Conservation (phyloP, 352 stramenopile species). For the Globisporangium lucens region DNA sequence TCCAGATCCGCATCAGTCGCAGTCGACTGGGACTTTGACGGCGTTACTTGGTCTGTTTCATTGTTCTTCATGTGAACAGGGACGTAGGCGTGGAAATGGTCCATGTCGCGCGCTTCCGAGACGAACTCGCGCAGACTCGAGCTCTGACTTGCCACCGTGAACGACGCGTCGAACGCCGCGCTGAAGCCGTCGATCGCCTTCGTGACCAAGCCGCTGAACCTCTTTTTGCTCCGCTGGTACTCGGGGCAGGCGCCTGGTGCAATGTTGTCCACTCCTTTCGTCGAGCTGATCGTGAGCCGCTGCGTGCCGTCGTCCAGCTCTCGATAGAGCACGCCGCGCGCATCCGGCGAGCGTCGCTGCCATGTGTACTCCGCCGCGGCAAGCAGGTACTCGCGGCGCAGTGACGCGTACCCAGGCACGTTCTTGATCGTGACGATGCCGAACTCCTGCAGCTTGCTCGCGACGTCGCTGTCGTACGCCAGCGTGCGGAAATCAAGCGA, state of each 20-base stretch:
- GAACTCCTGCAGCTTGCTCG: conserved; percentile 13
- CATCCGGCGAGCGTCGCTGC: background rate
- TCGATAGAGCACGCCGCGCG: conserved; percentile 9
- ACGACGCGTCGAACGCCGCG: conserved; percentile 13
- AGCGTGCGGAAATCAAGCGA: conserved; percentile 14
- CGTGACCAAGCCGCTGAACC: conserved; percentile 18
- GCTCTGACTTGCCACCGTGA: background rate
- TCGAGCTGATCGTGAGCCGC: conserved; percentile 19
- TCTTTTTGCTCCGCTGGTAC: conserved; percentile 16
- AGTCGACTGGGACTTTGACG: background rate
- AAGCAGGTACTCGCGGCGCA: conserved; percentile 13
- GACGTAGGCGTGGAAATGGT: conserved; percentile 25
- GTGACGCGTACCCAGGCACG: conserved; percentile 11
- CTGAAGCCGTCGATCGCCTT: conserved; percentile 9
- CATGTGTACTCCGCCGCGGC: conserved; percentile 13
- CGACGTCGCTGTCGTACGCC: conserved; percentile 3
- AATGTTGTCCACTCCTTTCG: conserved; percentile 13
- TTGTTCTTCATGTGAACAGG: background rate
- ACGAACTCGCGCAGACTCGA: conserved; percentile 15
- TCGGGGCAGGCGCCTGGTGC: conserved; percentile 4
- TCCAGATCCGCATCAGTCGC: background rate
- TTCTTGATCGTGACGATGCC: conserved; percentile 17
- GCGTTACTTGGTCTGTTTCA: no score
- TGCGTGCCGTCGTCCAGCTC: conserved; percentile 21
- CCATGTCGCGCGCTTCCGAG: conserved; percentile 12